Percentiles rank a stretch among this genome's conserved stretches.
These are phyloP conservation scores for Globisporangium iwayamae DNA, from an alignment of 352 stramenopile species.

Conservation along the genomic window DNA sequence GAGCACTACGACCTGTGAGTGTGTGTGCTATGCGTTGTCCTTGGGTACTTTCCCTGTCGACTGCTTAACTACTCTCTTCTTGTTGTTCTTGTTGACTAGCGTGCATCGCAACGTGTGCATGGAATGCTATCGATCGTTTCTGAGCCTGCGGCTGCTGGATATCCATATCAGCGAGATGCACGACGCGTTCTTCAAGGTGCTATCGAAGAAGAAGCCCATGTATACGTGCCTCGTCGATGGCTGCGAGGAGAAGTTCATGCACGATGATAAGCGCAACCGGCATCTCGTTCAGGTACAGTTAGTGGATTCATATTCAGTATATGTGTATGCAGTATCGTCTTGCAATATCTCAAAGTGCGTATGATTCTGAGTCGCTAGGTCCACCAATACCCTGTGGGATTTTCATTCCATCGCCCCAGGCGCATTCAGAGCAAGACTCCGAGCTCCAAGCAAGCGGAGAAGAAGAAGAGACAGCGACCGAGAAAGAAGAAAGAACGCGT, in stretches of 20 bases:
- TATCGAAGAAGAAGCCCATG: constrained; percentile 60
- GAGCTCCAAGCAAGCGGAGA: constrained; percentile 18
- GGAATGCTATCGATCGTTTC: constrained; percentile 46
- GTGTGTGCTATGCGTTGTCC: neutral
- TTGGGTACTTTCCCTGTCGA: no score
- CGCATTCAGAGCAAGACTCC: neutral
- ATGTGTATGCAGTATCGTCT: neutral
- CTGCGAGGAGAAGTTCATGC: constrained; percentile 36
- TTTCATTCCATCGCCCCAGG: constrained; percentile 34
- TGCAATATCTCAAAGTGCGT: neutral
- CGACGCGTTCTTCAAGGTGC: constrained; percentile 59
- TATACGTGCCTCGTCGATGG: constrained; percentile 54
- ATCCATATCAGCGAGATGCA: constrained; percentile 62
- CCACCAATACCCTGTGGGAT: constrained; percentile 40
- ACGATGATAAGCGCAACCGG: constrained; percentile 45
- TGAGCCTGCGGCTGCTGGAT: constrained; percentile 47
- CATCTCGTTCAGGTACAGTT: constrained; percentile 29
- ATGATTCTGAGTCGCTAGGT: constrained; percentile 6
- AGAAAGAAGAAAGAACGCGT: constrained; percentile 25
- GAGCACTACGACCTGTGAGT: constrained; percentile 64
- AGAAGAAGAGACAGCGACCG: constrained; percentile 32
- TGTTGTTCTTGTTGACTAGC: constrained; percentile 5
- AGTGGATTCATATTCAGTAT: neutral
- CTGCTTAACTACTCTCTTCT: neutral
- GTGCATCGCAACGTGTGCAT: constrained; percentile 44